Evolutionary conservation across 441 rosid species (phyloP).

Genomic region (Populus hybrid): DNA sequence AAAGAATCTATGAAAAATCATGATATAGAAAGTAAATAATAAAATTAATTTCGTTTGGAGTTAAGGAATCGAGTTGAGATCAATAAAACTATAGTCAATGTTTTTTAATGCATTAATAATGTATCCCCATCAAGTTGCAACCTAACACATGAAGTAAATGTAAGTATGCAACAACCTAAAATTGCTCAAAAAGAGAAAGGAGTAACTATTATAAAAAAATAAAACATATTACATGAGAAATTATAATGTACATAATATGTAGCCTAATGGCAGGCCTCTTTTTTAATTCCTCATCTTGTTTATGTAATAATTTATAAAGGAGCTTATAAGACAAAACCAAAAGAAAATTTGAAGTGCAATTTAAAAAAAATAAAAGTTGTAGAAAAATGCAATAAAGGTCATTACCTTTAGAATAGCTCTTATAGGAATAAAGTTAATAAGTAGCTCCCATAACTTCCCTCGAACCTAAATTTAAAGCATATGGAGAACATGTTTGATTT

Average conservation of each 20-base stretch:
- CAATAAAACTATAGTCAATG: neutral
- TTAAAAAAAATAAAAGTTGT: neutral
- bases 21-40: neutral
- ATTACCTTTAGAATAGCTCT: conserved; percentile 75
- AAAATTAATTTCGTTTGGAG: neutral
- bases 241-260: conserved; percentile 74
- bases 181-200: neutral
- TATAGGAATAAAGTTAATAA: conserved; percentile 85
- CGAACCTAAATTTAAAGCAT: conserved; percentile 69
- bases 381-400: neutral
- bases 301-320: conserved; percentile 73
- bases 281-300: conserved; percentile 85
- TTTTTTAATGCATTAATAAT: neutral
- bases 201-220: neutral
- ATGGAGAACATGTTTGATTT: conserved; percentile 11
- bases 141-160: neutral
- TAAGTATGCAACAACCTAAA: neutral
- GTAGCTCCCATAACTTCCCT: conserved; percentile 84
- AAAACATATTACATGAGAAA: neutral
- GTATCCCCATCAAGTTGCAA: neutral
- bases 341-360: conserved; percentile 11
- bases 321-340: conserved; percentile 48
- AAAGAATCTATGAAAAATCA: neutral
- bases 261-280: conserved; percentile 95
- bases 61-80: neutral